Percentiles rank a stretch among this genome's conserved stretches.
phyloP scores from a whole-genome alignment of 805 yeast species.

The Wickerhamiella hasegawae region DNA sequence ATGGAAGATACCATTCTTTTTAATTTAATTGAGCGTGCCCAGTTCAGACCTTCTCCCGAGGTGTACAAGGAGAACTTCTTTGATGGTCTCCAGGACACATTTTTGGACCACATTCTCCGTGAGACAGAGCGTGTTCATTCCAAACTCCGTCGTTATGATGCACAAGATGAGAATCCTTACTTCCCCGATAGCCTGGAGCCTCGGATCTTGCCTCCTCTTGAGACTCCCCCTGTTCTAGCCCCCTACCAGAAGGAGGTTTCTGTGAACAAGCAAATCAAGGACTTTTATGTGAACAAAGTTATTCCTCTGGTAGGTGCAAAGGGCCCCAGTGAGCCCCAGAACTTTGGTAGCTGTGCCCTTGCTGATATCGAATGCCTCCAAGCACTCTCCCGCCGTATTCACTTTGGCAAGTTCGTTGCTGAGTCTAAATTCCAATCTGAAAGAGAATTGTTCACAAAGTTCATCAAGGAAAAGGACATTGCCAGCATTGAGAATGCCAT shows the following conservation, averaged over 20 bases:
- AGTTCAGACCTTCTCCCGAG: constrained; percentile 58
- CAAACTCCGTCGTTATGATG: constrained; percentile 75
- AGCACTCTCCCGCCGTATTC: constrained; percentile 79
- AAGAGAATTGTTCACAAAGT: constrained; percentile 39
- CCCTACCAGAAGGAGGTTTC: constrained; percentile 57
- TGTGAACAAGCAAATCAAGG: constrained; percentile 53
- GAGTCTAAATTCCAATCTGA: constrained; percentile 78
- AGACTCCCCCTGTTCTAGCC: constrained; percentile 69
- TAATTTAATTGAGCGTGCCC: constrained; percentile 83
- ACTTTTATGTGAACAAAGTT: constrained; percentile 53
- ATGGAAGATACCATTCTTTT: constrained; percentile 96
- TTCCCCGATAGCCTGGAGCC: constrained; percentile 47
- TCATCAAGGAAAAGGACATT: constrained; percentile 51
- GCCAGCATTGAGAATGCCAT: constrained; percentile 65
- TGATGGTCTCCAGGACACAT: constrained; percentile 60
- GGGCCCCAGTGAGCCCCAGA: constrained; percentile 64
- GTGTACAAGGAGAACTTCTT: constrained; percentile 51
- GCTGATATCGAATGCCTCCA: constrained; percentile 80
- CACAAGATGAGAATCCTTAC: constrained; percentile 89
- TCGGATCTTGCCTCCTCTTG: constrained; percentile 50
- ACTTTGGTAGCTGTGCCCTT: constrained; percentile 71
- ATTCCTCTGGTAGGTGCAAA: constrained; percentile 58
- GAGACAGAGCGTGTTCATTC: constrained; percentile 64
- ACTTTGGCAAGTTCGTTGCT: constrained; percentile 95
- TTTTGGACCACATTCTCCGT: constrained; percentile 70